Conservation (phyloP, 768 basidiomycete genomes). For the Auricularia sp. region DNA sequence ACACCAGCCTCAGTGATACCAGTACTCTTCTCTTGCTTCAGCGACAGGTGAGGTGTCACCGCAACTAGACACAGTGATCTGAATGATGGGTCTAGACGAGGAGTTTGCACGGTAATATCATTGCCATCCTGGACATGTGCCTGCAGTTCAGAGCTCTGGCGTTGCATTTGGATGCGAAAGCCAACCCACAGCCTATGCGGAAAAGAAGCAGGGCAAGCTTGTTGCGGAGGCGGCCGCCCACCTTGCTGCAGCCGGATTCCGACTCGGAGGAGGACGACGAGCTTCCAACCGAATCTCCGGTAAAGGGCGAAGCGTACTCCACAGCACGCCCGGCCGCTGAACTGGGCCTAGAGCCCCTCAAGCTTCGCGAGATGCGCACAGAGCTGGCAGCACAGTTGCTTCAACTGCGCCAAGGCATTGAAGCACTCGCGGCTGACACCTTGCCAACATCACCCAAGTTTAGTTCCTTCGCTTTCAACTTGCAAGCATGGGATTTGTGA, state of each 20-base stretch:
- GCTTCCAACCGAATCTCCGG: not conserved
- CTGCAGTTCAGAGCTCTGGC: conserved; percentile 43
- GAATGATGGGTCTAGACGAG: conserved; percentile 35
- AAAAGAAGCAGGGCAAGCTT: not conserved
- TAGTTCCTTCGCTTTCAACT: not conserved
- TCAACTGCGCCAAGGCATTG: not conserved
- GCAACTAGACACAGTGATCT: conserved; percentile 33
- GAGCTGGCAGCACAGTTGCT: not conserved
- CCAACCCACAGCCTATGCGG: not conserved
- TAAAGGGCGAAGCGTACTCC: not conserved
- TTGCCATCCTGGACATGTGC: conserved; percentile 64
- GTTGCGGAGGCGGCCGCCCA: not conserved
- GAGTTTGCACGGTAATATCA: conserved; percentile 51
- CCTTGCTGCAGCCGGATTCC: not conserved
- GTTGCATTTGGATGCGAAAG: not conserved
- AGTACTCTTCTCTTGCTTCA: conserved; percentile 23
- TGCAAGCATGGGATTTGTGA: not conserved
- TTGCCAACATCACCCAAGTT: not conserved
- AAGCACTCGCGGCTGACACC: not conserved
- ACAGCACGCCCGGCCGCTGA: not conserved
- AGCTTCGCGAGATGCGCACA: not conserved
- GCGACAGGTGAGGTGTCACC: conserved; percentile 40
- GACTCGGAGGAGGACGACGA: not conserved
- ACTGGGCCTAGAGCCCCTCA: not conserved
- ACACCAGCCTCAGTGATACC: not conserved